Base-by-base conservation (phyloP, 2,329 filamentous ascomycete genomes). In the Fusarium heterosporum region DNA sequence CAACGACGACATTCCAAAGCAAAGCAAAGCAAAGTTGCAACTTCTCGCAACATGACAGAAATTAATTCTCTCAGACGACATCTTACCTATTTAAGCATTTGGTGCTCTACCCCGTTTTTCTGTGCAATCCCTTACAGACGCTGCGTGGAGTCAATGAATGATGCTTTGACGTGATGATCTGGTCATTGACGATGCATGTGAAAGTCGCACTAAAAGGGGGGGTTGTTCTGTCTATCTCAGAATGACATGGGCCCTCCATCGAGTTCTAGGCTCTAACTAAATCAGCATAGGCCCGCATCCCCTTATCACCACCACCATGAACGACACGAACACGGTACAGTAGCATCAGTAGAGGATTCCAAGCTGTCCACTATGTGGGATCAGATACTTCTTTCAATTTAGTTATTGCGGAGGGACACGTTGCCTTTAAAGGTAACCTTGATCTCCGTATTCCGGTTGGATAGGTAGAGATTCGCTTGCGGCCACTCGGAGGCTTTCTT, bases 111-210 rank as follows among this genome's bases (percentile, higher is more conserved):
- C 40, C 55, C 46, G 14, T 25, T 16, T n/a, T 28, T 19, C 17
- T 14, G 51, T 34, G 30, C 39, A 17, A 40, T 39, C 43, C 58
- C 55, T 62, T 58, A 50, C 56, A 60, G 39, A 25, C 16, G 41
- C 36, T 55, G 59, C 64, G 68, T 49, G 50, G 49, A 69, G 53
- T 56, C 26, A 51, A 61, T 67, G 63, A 59, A 68, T 72, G 65
- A 68, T 72, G 70, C 60, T 63, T 72, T 68, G 70, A 69, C 65
- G 59, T 71, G 70, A 72, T 72, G 57, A 71, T 72, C 68, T 72
- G 70, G 70, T 72, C 70, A 72, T 63, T 71, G 72, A 66, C 61
- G 66, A 68, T 69, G 66, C 71, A 73, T 73, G 71, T 73, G 71
- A 73, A 69, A 73, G 56, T 70, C 57, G 66, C 68, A 68, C 71